Evolutionary conservation across 768 basidiomycete genomes (phyloP).

Genomic region (Clitopilus hobsonii): DNA sequence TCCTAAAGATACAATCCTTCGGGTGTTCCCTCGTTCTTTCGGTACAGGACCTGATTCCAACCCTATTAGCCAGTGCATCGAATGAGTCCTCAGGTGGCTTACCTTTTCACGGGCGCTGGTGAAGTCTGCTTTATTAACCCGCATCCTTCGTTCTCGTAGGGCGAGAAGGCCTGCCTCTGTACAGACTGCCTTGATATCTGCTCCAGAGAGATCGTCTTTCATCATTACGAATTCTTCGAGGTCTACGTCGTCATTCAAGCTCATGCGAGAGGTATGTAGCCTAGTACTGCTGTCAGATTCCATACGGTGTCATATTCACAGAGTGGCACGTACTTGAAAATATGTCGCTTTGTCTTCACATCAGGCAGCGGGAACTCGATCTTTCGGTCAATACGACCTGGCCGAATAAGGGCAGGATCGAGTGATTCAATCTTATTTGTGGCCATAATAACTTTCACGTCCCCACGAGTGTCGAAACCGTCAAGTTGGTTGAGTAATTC

Average conservation of each 20-base stretch:
- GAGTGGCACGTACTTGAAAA: conserved; percentile 67
- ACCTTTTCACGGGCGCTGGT: conserved; percentile 93
- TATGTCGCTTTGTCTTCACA: conserved; percentile 98
- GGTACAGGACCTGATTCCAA: conserved; percentile 66
- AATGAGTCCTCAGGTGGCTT: conserved; percentile 9
- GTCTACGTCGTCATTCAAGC: conserved; percentile 80
- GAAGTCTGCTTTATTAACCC: conserved; percentile 89
- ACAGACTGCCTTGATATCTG: conserved; percentile 98
- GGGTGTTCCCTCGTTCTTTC: conserved; percentile 96
- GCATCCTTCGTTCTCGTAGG: conserved; percentile 90
- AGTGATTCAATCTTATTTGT: conserved; percentile 97
- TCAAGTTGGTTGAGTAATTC: conserved; percentile 98
- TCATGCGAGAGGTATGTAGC: conserved; percentile 95
- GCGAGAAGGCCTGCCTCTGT: conserved; percentile 98
- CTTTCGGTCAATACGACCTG: conserved; percentile 97
- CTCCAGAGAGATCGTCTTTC: conserved; percentile 95
- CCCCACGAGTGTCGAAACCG: conserved; percentile 99
- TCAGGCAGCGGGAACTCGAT: conserved; percentile 98
- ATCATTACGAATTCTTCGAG: conserved; percentile 93
- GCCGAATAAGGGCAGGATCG: conserved; percentile 96
- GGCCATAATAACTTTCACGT: conserved; percentile 99
- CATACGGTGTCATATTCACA: neutral
- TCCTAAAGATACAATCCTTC: conserved; percentile 80
- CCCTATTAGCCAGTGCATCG: conserved; percentile 3
- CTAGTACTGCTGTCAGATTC: conserved; percentile 25